phyloP scores from a whole-genome alignment of 2,329 filamentous ascomycete species.

The Cladosporium sp. region DNA sequence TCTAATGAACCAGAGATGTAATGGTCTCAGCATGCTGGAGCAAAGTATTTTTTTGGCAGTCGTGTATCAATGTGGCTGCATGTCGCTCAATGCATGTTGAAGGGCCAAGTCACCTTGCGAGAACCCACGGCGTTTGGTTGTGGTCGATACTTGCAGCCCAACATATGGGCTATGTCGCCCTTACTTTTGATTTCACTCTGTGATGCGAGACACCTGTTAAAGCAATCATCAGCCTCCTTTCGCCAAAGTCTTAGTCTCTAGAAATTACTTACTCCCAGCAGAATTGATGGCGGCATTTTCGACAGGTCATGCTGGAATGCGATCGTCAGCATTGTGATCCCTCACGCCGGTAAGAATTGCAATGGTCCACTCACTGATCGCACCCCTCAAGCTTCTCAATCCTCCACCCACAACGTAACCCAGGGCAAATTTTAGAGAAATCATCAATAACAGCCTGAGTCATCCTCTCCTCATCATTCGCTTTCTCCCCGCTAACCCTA shows the following conservation, averaged over 20 bases:
- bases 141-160: background rate
- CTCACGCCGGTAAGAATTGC: constrained; percentile 12
- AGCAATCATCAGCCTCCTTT: background rate
- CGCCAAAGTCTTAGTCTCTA: background rate
- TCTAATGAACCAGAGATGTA: too few relatives aligned
- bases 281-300: constrained; percentile 36
- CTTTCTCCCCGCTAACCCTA: constrained; percentile 21
- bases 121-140: background rate
- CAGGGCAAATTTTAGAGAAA: constrained; percentile 36
- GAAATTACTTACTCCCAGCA: constrained; percentile 33
- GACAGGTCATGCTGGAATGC: constrained; percentile 26
- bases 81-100: background rate
- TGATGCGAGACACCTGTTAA: background rate
- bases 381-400: constrained; percentile 40
- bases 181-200: background rate
- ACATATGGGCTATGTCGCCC: background rate
- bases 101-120: background rate
- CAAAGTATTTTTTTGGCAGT: too few relatives aligned
- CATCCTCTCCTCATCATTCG: constrained; percentile 22
- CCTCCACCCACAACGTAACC: constrained; percentile 29
- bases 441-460: constrained; percentile 28
- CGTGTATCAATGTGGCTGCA: too few relatives aligned
- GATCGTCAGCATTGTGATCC: background rate
- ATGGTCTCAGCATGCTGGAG: too few relatives aligned
- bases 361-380: constrained; percentile 35